Base-by-base conservation (phyloP, 2,329 filamentous ascomycete species). In the Fusarium acutatum region DNA sequence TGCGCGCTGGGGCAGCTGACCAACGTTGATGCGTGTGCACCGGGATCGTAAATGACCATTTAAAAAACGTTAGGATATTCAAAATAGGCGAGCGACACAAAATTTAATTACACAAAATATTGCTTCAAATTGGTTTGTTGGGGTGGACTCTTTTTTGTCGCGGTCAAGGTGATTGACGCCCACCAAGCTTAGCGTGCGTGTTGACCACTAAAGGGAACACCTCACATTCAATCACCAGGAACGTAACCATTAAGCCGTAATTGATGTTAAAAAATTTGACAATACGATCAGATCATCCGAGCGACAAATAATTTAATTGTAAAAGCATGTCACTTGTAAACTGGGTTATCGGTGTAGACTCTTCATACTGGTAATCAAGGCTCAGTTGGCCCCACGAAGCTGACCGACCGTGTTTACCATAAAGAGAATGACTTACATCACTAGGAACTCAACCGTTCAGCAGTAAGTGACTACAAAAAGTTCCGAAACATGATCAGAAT, bases 231-330 rank as follows among this genome's bases (percentile, higher is more conserved):
- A 43, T 43, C 1, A 50, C 46, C 46, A 35, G 46, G 46, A 50
- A n/a, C 46, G 15, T 30, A 24, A 15, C 12, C 5, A 50, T n/a
- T n/a, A 5, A 50, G 30, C 7, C 5, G 13, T 24, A 24, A 50
- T 2, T 24, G 1, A 32, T 18, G 7, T n/a, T 35, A 0, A 14
- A 50, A 50, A 35, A 12, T 6, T 11, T 50, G 2, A 50, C 0
- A 24, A 34, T 32, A 37, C 7, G 6, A 34, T 52, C 7, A 52
- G 49, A 9, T 5, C 15, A 6, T 7, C 4, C n/a, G 22, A 0
- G 17, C 17, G n/a, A 52, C 32, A 35, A 10, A 52, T 5, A 17
- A 37, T 6, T 28, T 17, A 52, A 52, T 37, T 15, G 11, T 5
- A 15, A 52, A 52, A 26, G 4, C 7, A 14, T 28, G 1, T 15